Conservation (phyloP, 192 early-diverging fungal genomes). For the Chytriomyces confervae region DNA sequence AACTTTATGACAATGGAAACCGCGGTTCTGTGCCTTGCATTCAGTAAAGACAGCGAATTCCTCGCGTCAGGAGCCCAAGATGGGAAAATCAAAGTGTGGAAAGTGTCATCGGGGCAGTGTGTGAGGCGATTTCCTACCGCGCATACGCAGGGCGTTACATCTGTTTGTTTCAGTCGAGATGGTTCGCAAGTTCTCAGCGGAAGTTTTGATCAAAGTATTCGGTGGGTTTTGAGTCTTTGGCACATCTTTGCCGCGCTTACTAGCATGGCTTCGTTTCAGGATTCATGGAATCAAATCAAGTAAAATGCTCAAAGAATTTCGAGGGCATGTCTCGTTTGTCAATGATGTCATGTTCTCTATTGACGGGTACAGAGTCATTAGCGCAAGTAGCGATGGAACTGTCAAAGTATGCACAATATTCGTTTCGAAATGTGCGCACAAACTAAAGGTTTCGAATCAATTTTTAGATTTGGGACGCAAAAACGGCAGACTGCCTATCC, state of each 20-base stretch:
- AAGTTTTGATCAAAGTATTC: conserved; percentile 78
- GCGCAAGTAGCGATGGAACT: conserved; percentile 85
- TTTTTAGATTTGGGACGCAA: conserved; percentile 87
- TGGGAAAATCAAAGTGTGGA: conserved; percentile 91
- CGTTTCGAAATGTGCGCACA: conserved; percentile 3
- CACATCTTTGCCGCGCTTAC: background rate
- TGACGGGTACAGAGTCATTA: conserved; percentile 76
- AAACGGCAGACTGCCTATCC: conserved; percentile 66
- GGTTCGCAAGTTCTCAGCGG: conserved; percentile 79
- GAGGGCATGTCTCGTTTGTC: conserved; percentile 89
- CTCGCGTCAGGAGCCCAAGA: conserved; percentile 84
- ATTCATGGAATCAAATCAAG: conserved; percentile 93
- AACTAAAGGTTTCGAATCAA: background rate
- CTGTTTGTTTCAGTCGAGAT: conserved; percentile 78
- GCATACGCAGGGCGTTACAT: conserved; percentile 84
- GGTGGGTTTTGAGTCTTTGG: conserved; percentile 48
- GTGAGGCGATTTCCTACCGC: conserved; percentile 77
- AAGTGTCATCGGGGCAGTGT: conserved; percentile 74
- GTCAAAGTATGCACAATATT: conserved; percentile 66
- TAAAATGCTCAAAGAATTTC: conserved; percentile 88
- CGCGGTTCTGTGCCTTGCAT: conserved; percentile 77
- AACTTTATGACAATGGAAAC: conserved; percentile 92
- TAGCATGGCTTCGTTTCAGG: conserved; percentile 39
- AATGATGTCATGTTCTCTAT: conserved; percentile 77
- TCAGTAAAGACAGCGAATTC: conserved; percentile 78